phyloP scores from a whole-genome alignment of 2,329 filamentous ascomycete species.

The Exophiala phaeomuriformis region DNA sequence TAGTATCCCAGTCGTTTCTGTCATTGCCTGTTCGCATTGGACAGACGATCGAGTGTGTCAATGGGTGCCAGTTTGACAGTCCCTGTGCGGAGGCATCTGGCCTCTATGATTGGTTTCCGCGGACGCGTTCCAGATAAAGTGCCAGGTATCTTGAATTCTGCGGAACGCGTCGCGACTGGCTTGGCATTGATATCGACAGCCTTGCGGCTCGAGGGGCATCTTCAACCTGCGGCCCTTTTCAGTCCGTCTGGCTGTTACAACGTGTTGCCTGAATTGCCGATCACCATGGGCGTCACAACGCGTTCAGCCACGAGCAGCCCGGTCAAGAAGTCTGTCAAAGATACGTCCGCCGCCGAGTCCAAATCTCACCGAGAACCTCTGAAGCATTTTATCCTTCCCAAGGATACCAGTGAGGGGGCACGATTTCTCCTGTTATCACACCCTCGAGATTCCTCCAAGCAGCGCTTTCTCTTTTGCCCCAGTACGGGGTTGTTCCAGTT shows the following conservation, averaged over 20 bases:
- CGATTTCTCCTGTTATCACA: slow-evolving; percentile 51
- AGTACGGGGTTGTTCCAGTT: slow-evolving; percentile 55
- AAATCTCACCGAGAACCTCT: slow-evolving; percentile 32
- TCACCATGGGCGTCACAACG: slow-evolving; percentile 17
- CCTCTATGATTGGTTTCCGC: slow-evolving; percentile 14
- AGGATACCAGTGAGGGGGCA: slow-evolving; percentile 44
- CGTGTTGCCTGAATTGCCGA: background rate
- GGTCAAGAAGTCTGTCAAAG: slow-evolving; percentile 15
- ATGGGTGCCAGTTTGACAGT: background rate
- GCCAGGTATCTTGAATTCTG: background rate
- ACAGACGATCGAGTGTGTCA: background rate
- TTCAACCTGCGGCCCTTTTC: background rate
- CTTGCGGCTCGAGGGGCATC: background rate
- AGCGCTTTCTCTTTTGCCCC: slow-evolving; percentile 54
- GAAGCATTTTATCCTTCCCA: slow-evolving; percentile 53
- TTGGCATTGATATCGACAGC: background rate
- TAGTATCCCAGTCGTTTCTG: background rate
- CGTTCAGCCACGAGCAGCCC: slow-evolving; percentile 23
- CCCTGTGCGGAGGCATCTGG: slow-evolving; percentile 2
- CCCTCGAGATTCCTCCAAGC: slow-evolving; percentile 43
- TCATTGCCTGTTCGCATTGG: background rate
- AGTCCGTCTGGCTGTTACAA: background rate
- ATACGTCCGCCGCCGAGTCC: background rate
- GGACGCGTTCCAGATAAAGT: slow-evolving; percentile 6
- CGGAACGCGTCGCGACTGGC: background rate